A percentile compares a stretch with the other conserved stretches of the same genome.
Evolutionary conservation across 805 yeast species (phyloP).

Genomic region (Candida nonsorbophila): DNA sequence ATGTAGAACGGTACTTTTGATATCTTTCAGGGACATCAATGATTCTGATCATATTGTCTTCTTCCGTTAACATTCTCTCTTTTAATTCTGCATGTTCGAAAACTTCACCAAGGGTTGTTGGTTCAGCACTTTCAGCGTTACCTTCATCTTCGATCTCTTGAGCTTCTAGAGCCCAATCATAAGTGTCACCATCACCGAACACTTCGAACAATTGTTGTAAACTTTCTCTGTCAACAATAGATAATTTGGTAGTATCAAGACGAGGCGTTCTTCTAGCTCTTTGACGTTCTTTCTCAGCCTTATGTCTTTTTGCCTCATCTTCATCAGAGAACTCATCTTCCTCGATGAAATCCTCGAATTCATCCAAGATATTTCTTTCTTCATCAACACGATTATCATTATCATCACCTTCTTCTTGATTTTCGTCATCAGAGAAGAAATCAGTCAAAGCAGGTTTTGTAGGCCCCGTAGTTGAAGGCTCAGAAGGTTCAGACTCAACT

Average conservation of each 20-base stretch:
- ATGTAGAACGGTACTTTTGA: slow-evolving; percentile 67
- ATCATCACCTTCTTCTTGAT: slow-evolving; percentile 27
- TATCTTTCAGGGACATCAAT: slow-evolving; percentile 90
- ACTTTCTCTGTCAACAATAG: slow-evolving; percentile 79
- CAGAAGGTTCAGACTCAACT: slow-evolving; percentile 14
- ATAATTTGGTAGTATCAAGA: slow-evolving; percentile 53
- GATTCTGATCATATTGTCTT: slow-evolving; percentile 80
- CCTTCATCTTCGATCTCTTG: slow-evolving; percentile 64
- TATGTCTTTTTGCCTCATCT: slow-evolving; percentile 46
- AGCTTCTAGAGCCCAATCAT: slow-evolving; percentile 96
- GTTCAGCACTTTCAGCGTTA: slow-evolving; percentile 46
- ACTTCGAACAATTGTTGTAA: slow-evolving; percentile 90
- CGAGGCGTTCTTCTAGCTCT: slow-evolving; percentile 32
- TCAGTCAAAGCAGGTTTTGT: too few species aligned
- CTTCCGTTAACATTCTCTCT: slow-evolving; percentile 86
- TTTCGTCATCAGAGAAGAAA: slow-evolving; percentile 59
- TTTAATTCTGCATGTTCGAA: slow-evolving; percentile 92
- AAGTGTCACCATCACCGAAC: slow-evolving; percentile 95
- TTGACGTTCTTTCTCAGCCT: slow-evolving; percentile 22
- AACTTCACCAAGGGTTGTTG: slow-evolving; percentile 73
- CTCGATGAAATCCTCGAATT: slow-evolving; percentile 94
- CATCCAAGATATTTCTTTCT: slow-evolving; percentile 53
- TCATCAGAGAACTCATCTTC: slow-evolving; percentile 95
- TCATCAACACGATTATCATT: slow-evolving; percentile 21
- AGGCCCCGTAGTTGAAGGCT: too few species aligned